Percentiles rank a stretch among this genome's conserved stretches.
These are phyloP conservation scores for Aspergillus clavatus DNA, from an alignment of 2,329 filamentous ascomycete species.

Conservation along the genomic window DNA sequence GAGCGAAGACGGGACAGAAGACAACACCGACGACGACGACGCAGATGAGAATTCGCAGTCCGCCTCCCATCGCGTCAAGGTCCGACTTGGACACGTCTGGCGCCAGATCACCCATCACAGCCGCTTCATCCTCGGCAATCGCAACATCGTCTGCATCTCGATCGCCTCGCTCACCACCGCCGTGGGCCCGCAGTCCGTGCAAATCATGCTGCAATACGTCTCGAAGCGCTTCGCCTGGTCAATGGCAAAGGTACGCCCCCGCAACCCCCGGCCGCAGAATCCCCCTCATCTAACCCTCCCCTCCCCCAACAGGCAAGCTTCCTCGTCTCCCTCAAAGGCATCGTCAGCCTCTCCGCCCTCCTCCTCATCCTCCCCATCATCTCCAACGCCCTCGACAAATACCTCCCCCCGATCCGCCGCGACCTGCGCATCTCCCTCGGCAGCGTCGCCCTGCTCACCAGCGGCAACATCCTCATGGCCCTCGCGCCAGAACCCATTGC, in stretches of 20 bases:
- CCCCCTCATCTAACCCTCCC: not conserved
- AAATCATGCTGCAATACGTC: constrained; percentile 10
- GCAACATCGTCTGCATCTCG: constrained; percentile 3
- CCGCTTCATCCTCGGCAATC: constrained; percentile 3
- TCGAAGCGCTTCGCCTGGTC: constrained; percentile 12
- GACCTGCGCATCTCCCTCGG: constrained; percentile 6
- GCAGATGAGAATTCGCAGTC: too few relatives aligned
- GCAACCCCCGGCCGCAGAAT: too few relatives aligned
- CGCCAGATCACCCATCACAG: constrained; percentile 2
- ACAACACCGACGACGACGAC: not conserved
- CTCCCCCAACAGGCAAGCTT: constrained; percentile 4
- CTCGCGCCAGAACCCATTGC: constrained; percentile 3
- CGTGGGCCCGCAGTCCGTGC: constrained; percentile 6
- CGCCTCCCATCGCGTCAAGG: not conserved
- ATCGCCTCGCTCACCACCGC: constrained; percentile 6
- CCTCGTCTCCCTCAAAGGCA: constrained; percentile 9
- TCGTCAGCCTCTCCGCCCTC: constrained; percentile 4
- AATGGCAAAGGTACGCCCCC: constrained; percentile 8
- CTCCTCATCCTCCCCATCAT: constrained; percentile 7
- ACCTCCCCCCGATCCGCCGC: constrained; percentile 3
- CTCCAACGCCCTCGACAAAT: constrained; percentile 2
- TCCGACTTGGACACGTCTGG: not conserved
- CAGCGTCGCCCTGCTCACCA: constrained; percentile 1
- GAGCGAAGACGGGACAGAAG: not conserved
- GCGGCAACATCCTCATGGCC: constrained; percentile 9